Percentiles rank a stretch among this genome's conserved stretches.
Evolutionary conservation across 371 early-diverging fungal genomes (phyloP).

Genomic region (Mucor velutinosus): DNA sequence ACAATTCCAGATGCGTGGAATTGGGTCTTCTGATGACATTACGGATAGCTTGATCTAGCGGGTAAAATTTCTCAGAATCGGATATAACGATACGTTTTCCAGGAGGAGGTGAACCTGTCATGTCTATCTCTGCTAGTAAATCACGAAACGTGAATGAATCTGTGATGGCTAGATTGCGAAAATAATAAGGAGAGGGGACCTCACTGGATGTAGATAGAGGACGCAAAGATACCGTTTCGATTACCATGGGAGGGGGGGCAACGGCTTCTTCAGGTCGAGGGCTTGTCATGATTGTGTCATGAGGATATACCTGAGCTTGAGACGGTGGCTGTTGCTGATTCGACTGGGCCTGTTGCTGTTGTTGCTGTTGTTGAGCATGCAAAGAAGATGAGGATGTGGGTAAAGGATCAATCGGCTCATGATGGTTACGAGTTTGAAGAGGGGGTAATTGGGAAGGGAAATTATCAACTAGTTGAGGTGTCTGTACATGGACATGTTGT

Average conservation of each 20-base stretch:
- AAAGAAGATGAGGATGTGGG: neutral
- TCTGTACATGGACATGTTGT: neutral
- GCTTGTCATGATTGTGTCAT: neutral
- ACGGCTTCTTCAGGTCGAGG: neutral
- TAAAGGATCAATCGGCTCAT: neutral
- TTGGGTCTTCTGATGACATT: constrained; percentile 26
- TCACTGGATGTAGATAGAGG: constrained; percentile 1
- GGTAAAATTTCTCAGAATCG: constrained; percentile 28
- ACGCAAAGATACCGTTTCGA: constrained; percentile 37
- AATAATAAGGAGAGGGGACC: constrained; percentile 14
- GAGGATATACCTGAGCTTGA: neutral
- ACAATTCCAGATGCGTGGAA: constrained; percentile 31
- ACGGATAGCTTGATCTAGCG: constrained; percentile 35
- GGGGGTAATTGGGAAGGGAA: constrained; percentile 33
- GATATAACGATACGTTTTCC: constrained; percentile 39
- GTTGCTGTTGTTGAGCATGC: constrained; percentile 10
- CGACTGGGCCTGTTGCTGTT: constrained; percentile 8
- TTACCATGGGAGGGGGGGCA: neutral
- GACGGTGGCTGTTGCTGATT: neutral
- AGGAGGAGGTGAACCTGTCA: constrained; percentile 34
- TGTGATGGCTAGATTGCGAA: constrained; percentile 39
- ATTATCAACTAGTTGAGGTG: constrained; percentile 6
- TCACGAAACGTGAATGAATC: constrained; percentile 38
- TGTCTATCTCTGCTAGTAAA: constrained; percentile 32
- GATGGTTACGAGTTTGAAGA: constrained; percentile 15